These are phyloP conservation scores for Komagataella populi DNA, from an alignment of 805 yeast genomes.

Conservation along the genomic window DNA sequence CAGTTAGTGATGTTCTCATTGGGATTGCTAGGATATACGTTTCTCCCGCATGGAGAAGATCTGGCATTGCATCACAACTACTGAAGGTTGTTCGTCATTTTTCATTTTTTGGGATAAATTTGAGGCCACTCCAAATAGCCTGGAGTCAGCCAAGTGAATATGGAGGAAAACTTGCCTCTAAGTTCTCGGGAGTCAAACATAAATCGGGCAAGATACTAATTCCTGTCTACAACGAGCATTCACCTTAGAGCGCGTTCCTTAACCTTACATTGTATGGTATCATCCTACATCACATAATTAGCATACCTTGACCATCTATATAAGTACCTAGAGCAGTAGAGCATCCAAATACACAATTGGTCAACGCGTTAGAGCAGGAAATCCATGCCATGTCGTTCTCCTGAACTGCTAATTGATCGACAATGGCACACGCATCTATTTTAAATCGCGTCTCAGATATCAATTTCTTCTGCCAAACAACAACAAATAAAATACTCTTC, in stretches of 20 bases:
- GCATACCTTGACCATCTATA: neutral
- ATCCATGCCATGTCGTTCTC: neutral
- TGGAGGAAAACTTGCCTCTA: constrained; percentile 46
- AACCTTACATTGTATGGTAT: neutral
- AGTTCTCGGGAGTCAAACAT: constrained; percentile 42
- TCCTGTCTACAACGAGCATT: constrained; percentile 30
- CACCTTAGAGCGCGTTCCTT: neutral
- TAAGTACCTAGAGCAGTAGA: neutral
- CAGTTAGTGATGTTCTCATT: constrained; percentile 20
- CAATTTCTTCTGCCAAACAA: neutral
- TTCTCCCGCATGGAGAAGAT: constrained; percentile 27
- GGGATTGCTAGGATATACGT: constrained; percentile 41
- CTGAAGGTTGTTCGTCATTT: constrained; percentile 27
- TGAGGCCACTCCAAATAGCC: constrained; percentile 32
- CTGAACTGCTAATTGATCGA: neutral
- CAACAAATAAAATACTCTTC: neutral
- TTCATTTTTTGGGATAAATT: constrained; percentile 32
- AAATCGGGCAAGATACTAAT: constrained; percentile 33
- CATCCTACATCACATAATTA: neutral
- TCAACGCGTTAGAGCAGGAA: neutral
- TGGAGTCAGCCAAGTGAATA: constrained; percentile 64
- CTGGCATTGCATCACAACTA: constrained; percentile 34
- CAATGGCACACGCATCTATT: neutral
- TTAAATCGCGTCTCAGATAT: neutral
- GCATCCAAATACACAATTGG: too few species aligned